Evolutionary conservation across 495 filamentous ascomycete genomes (phyloP), one percentile per base, ranked within the genome.

Genomic region (Aspergillus heteromorphus): DNA sequence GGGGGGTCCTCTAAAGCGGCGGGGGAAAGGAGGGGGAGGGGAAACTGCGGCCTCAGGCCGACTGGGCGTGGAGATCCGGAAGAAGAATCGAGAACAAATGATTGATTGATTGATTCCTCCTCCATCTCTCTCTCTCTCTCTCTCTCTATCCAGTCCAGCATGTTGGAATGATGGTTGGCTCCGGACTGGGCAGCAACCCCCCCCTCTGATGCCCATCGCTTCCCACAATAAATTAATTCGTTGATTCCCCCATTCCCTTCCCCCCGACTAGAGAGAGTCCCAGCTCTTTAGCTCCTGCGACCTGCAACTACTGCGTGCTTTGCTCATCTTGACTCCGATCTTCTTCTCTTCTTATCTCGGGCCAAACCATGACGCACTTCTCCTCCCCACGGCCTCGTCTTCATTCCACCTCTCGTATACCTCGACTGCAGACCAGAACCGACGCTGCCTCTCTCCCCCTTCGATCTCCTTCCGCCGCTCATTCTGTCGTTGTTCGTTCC

Each of bases 341-440:
- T 17, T 30, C 58, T 53, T 34, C 49, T 21, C 38, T 30, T 25
- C 54, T 52, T 57, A 57, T 61, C 48, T 49, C 54, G 54, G 47
- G 56, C 57, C 70, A 61, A 76, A 76, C 59, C 63, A 76, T 76
- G 73, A 76, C 71, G 72, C 67, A 71, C 65, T 68, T 63, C 53
- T 36, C 64, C 53, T 36, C 64, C 51, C 64, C 64, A 51, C 58
- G 48, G 45, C 62, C 57, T 51, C 62, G 56, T 53, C 65, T 61
- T 54, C 54, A 58, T 60, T 64, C 55, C 61, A 55, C 62, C 65
- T 69, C 51, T 61, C 66, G 65, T 64, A 63, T 57, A 60, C 56
- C 42, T 54, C 36, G 43, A 45, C 52, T 48, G 20, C 51, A 25
- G 19, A 45, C 18, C 53, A 56, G 41, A 30, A 23, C 30, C 43